Conservation (phyloP, 345 rosid species). For the Boechera retrofracta region DNA sequence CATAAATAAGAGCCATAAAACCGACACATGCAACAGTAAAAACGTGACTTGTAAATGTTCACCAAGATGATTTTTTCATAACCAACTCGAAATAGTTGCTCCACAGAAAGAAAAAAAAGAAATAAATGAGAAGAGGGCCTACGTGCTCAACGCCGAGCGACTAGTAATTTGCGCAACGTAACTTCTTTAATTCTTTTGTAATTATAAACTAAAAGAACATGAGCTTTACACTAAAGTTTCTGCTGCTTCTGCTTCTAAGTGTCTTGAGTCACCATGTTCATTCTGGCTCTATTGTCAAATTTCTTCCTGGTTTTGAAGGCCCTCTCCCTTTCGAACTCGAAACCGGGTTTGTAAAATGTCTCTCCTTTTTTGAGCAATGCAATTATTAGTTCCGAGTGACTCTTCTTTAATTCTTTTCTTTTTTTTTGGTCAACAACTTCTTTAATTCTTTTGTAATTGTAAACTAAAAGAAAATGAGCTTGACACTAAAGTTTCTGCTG, state of each 20-base stretch:
- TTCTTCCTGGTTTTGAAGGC: slow-evolving; percentile 52
- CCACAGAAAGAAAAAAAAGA: too few species aligned
- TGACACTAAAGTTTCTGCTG: background rate
- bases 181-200: too few species aligned
- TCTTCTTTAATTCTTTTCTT: too few species aligned
- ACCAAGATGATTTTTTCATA: too few species aligned
- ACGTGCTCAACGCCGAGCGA: background rate
- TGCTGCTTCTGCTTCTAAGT: background rate
- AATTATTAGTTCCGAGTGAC: background rate
- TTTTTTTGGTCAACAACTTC: too few species aligned
- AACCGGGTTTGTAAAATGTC: slow-evolving; percentile 49
- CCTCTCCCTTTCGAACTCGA: slow-evolving; percentile 59
- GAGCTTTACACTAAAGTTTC: background rate
- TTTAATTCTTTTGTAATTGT: background rate
- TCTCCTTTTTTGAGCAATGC: background rate
- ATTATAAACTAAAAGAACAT: background rate
- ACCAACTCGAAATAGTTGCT: too few species aligned
- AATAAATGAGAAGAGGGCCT: background rate
- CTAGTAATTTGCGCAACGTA: too few species aligned
- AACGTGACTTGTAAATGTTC: too few species aligned
- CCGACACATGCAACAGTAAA: too few species aligned
- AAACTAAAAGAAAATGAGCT: slow-evolving; percentile 1
- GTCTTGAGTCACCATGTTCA: slow-evolving; percentile 18
- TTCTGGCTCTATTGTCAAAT: slow-evolving; percentile 39
- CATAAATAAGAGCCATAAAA: too few species aligned